Conservation (phyloP, 108 stramenopile species). For the Pseudonitzschia pungens region DNA sequence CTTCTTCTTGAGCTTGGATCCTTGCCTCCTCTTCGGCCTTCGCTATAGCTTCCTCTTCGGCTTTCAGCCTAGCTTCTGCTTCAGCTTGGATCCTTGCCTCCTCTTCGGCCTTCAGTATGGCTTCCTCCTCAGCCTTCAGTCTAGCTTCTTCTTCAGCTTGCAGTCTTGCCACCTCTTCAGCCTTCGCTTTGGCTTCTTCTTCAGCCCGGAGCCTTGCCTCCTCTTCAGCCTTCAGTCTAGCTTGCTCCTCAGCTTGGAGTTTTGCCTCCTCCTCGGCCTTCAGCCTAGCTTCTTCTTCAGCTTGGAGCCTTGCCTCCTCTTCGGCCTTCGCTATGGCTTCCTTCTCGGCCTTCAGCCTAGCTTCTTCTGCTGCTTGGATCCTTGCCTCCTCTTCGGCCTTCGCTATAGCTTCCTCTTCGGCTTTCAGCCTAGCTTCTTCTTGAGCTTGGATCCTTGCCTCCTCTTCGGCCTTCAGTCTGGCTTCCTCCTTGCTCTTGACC, state of each 20-base stretch:
- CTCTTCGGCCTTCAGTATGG: not conserved
- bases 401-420: not conserved
- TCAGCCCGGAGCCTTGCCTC: not conserved
- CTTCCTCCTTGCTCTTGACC: not conserved
- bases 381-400: not conserved
- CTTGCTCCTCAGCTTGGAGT: not conserved
- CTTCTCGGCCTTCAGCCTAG: not conserved
- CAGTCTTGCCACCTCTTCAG: not conserved
- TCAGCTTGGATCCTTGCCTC: not conserved
- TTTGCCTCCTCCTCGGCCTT: not conserved
- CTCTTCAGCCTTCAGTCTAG: slow-evolving; percentile 3
- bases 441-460: not conserved
- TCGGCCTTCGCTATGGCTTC: not conserved
- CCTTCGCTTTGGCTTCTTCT: not conserved
- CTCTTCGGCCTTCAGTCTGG: not conserved
- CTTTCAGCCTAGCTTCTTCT: not conserved
- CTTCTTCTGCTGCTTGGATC: not conserved
- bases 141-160: not conserved
- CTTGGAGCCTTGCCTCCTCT: not conserved
- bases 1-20: not conserved
- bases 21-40: not conserved
- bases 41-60: not conserved
- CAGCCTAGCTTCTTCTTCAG: not conserved
- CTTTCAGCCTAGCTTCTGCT: not conserved
- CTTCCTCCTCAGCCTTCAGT: not conserved